A percentile compares a stretch with the other conserved stretches of the same genome.
phyloP scores from a whole-genome alignment of 2,329 filamentous ascomycete species.

The Colletotrichum simmondsii region DNA sequence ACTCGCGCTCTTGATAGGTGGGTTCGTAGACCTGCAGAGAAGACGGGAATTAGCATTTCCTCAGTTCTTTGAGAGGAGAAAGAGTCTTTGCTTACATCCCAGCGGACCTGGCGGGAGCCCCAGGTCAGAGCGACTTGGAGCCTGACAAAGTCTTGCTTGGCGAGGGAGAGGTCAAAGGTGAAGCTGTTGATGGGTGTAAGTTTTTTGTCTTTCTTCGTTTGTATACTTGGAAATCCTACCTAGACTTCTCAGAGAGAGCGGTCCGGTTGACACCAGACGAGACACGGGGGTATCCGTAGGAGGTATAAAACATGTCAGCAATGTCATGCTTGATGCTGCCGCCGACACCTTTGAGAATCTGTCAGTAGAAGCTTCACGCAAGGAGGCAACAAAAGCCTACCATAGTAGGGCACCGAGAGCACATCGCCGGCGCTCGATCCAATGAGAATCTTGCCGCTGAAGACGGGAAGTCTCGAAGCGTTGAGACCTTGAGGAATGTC shows the following conservation, averaged over 20 bases:
- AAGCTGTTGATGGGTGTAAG: slow-evolving; percentile 1
- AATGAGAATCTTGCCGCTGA: slow-evolving; percentile 47
- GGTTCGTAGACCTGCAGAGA: slow-evolving; percentile 47
- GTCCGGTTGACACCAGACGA: slow-evolving; percentile 18
- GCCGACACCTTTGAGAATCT: slow-evolving; percentile 5
- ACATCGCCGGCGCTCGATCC: slow-evolving; percentile 44
- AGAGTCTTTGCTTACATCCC: slow-evolving; percentile 35
- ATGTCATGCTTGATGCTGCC: slow-evolving; percentile 30
- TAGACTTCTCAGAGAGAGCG: slow-evolving; percentile 18
- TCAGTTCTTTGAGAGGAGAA: not conserved
- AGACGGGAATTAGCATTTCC: not conserved
- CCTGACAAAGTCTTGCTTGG: slow-evolving; percentile 41
- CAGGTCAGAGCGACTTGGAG: slow-evolving; percentile 37
- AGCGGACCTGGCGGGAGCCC: slow-evolving; percentile 42
- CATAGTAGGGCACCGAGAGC: slow-evolving; percentile 46
- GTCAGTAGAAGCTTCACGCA: not conserved
- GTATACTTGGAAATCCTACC: not conserved
- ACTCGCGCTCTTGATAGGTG: slow-evolving; percentile 50
- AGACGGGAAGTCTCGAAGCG: slow-evolving; percentile 43
- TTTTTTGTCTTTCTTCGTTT: too few species aligned
- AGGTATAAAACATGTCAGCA: slow-evolving; percentile 17
- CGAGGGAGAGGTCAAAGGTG: slow-evolving; percentile 39
- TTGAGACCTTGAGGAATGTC: slow-evolving; percentile 40
- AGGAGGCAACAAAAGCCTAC: slow-evolving; percentile 13
- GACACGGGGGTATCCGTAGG: slow-evolving; percentile 21